phyloP scores from a whole-genome alignment of 352 stramenopile genomes.

The Peronospora destructor region DNA sequence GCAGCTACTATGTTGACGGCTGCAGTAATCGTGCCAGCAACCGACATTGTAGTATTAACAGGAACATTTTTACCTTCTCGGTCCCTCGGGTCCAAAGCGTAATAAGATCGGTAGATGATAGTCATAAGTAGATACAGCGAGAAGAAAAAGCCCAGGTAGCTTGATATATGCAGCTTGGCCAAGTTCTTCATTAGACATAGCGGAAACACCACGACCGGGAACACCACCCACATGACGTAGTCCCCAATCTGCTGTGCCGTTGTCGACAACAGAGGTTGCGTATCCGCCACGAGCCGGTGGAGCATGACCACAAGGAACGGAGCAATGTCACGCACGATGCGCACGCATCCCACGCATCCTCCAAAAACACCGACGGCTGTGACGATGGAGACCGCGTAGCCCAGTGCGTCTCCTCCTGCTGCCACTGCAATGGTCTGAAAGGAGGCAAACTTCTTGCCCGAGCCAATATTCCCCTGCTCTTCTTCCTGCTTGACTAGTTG shows the following conservation, averaged over 20 bases:
- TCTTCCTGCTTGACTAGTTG: slow-evolving; percentile 44
- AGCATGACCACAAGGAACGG: slow-evolving; percentile 46
- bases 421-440: slow-evolving; percentile 62
- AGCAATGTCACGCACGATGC: slow-evolving; percentile 59
- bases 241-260: slow-evolving; percentile 25
- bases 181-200: slow-evolving; percentile 69
- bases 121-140: slow-evolving; percentile 55
- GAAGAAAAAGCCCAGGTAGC: slow-evolving; percentile 61
- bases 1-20: slow-evolving; percentile 15
- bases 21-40: slow-evolving; percentile 7
- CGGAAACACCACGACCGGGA: slow-evolving; percentile 50
- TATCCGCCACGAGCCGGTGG: slow-evolving; percentile 19
- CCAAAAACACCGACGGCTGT: slow-evolving; percentile 66
- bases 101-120: slow-evolving; percentile 49
- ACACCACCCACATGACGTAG: slow-evolving; percentile 49
- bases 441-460: slow-evolving; percentile 43
- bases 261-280: slow-evolving; percentile 10
- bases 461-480: slow-evolving; percentile 35
- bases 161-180: slow-evolving; percentile 57
- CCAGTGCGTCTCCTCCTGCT: slow-evolving; percentile 41
- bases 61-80: slow-evolving; percentile 4
- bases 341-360: slow-evolving; percentile 61
- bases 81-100: slow-evolving; percentile 15
- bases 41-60: slow-evolving; percentile 5
- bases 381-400: slow-evolving; percentile 56